Conservation (phyloP, 352 stramenopile species). For the Pythium graminicola region DNA sequence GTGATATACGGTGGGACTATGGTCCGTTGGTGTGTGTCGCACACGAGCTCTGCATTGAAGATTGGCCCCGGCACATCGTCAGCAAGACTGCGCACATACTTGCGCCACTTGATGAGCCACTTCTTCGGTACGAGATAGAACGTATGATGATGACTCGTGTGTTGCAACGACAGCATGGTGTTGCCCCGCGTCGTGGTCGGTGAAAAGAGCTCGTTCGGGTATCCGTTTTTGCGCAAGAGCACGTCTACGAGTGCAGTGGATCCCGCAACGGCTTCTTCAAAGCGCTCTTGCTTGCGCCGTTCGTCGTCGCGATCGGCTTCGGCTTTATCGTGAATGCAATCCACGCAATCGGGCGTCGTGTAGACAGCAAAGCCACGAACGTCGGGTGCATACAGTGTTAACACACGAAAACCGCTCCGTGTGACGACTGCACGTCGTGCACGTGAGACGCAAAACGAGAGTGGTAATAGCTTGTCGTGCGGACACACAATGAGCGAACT, state of each 20-base stretch:
- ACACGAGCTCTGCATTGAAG: slow-evolving; percentile 76
- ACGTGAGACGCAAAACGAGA: slow-evolving; percentile 50
- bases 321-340: slow-evolving; percentile 51
- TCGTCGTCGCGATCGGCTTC: slow-evolving; percentile 47
- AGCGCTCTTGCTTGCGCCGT: slow-evolving; percentile 44
- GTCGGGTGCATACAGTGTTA: slow-evolving; percentile 51
- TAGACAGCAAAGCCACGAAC: slow-evolving; percentile 46
- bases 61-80: slow-evolving; percentile 63
- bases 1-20: slow-evolving; percentile 81
- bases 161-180: slow-evolving; percentile 49
- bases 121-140: slow-evolving; percentile 84
- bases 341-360: slow-evolving; percentile 44
- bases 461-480: slow-evolving; percentile 52
- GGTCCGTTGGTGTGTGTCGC: slow-evolving; percentile 63
- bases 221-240: slow-evolving; percentile 69
- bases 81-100: slow-evolving; percentile 57
- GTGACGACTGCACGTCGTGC: slow-evolving; percentile 50
- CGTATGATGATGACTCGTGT: slow-evolving; percentile 33
- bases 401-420: slow-evolving; percentile 36
- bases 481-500: slow-evolving; percentile 58
- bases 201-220: slow-evolving; percentile 74
- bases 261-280: slow-evolving; percentile 56
- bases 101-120: slow-evolving; percentile 75
- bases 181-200: slow-evolving; percentile 34
- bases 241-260: slow-evolving; percentile 64